Base-by-base conservation (phyloP, 2,329 filamentous ascomycete species). In the Trichoderma simmonsii region DNA sequence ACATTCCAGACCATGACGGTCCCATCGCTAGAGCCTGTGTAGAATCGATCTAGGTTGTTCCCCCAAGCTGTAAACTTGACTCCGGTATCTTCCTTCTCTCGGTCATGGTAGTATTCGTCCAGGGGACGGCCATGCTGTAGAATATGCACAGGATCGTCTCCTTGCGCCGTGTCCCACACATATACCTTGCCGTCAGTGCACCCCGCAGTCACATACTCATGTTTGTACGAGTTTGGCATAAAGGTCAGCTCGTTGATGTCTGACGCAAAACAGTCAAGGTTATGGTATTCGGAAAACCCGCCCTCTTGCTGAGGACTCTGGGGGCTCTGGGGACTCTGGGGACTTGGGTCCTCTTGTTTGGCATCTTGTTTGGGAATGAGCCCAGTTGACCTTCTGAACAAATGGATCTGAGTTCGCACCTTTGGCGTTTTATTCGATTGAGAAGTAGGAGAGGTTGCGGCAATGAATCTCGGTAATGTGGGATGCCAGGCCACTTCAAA, bases 401-500 rank as follows among this genome's bases (percentile, higher is more conserved):
- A 77, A 34, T 88, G 86, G 21, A 91, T 83, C 77, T 91, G 89
- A 0, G 89, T 91, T 28, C 81, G 81, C 8, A 86, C 81, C 6
- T 82, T 75, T 26, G 83, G 78, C 32, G 28, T 28, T 4, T 83
- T 76, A 39, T 83, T 82, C n/a, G 81, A 78, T 14, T 84, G 84
- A 9, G 80, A 82, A 0, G 87, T 82, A 0, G 87, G 87, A 0
- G 88, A 87, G 0, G 88, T 90, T 2, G 88, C 89, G 4, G 85
- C 88, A 6, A 88, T 80, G 74, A 91, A 91, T 26, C 83, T 82
- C 3, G 82, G 79, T 60, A 86, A 81, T 0, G 77, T 83, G 0
- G 89, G 89, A 75, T 91, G 89, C 89, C 89, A 91, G 0, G 85
- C 81, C 2, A 91, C 86, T 75, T 91, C 89, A 59, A 91, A 91